Evolutionary conservation across 1,284 basidiomycete genomes (phyloP).

Genomic region (Malassezia slooffiae): DNA sequence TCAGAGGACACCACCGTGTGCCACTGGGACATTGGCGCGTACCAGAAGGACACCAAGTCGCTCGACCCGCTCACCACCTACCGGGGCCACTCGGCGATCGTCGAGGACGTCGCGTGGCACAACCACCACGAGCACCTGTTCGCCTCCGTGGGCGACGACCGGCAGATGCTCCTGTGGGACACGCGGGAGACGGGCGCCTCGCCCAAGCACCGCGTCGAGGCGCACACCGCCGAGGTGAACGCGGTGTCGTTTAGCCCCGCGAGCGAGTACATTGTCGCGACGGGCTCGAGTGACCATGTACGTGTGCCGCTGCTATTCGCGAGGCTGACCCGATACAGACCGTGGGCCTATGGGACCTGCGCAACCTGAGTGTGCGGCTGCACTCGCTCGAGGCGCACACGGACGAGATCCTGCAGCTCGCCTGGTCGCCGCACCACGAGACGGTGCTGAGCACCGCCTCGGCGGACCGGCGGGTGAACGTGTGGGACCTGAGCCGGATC

Average conservation of each 20-base stretch:
- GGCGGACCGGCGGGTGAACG: slow-evolving; percentile 79
- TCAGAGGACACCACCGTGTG: slow-evolving; percentile 94
- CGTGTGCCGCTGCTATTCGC: background rate
- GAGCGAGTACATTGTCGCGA: slow-evolving; percentile 71
- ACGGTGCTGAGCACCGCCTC: slow-evolving; percentile 53
- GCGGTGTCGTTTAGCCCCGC: slow-evolving; percentile 80
- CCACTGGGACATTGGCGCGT: slow-evolving; percentile 87
- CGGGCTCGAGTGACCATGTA: slow-evolving; percentile 89
- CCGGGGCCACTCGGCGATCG: slow-evolving; percentile 53
- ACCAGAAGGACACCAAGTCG: slow-evolving; percentile 65
- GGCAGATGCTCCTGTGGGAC: slow-evolving; percentile 90
- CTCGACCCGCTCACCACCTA: slow-evolving; percentile 74
- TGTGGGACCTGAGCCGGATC: slow-evolving; percentile 89
- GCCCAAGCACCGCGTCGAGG: slow-evolving; percentile 60
- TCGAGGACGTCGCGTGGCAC: slow-evolving; percentile 96
- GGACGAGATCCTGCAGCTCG: slow-evolving; percentile 83
- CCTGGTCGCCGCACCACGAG: slow-evolving; percentile 82
- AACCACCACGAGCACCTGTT: slow-evolving; percentile 71
- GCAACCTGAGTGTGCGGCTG: slow-evolving; percentile 61
- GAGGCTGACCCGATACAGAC: slow-evolving; percentile 56
- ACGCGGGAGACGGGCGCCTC: slow-evolving; percentile 57
- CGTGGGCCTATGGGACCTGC: slow-evolving; percentile 75
- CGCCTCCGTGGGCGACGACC: slow-evolving; percentile 94
- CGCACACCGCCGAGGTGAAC: slow-evolving; percentile 82
- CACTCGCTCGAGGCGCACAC: slow-evolving; percentile 88